phyloP scores from a whole-genome alignment of 1,139 yeast genomes.

The Kodamaea alishanica region DNA sequence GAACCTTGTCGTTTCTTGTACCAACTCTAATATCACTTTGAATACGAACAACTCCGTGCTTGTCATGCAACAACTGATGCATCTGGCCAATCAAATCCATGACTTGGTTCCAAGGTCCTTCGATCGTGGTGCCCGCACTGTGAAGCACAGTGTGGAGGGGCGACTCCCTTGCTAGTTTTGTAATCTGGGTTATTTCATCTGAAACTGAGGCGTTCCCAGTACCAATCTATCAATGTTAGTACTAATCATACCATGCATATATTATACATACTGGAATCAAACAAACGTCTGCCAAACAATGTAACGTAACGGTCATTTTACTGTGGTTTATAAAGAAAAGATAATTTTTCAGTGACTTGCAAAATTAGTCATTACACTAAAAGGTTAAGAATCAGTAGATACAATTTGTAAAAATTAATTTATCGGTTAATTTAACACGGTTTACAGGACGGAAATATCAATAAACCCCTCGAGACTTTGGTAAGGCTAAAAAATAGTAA shows the following conservation, averaged over 20 bases:
- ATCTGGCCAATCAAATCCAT: constrained; percentile 74
- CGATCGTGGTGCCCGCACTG: constrained; percentile 88
- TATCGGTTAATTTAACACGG: background rate
- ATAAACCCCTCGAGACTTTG: too few relatives aligned
- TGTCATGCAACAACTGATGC: constrained; percentile 65
- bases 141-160: constrained; percentile 68
- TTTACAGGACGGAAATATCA: too few relatives aligned
- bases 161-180: constrained; percentile 56
- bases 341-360: too few relatives aligned
- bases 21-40: constrained; percentile 87
- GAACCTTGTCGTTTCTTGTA: constrained; percentile 67
- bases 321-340: background rate
- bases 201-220: constrained; percentile 75
- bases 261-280: constrained; percentile 59
- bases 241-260: background rate
- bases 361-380: too few relatives aligned
- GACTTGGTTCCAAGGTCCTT: constrained; percentile 91
- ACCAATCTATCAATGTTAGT: constrained; percentile 53
- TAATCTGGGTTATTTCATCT: constrained; percentile 69
- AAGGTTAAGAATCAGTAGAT: background rate
- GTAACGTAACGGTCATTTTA: constrained; percentile 42
- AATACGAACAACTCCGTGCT: constrained; percentile 65
- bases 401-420: background rate
- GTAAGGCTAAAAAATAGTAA: too few relatives aligned
- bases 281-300: constrained; percentile 79